phyloP scores from a whole-genome alignment of 495 filamentous ascomycete species.

The Thozetella sp. region DNA sequence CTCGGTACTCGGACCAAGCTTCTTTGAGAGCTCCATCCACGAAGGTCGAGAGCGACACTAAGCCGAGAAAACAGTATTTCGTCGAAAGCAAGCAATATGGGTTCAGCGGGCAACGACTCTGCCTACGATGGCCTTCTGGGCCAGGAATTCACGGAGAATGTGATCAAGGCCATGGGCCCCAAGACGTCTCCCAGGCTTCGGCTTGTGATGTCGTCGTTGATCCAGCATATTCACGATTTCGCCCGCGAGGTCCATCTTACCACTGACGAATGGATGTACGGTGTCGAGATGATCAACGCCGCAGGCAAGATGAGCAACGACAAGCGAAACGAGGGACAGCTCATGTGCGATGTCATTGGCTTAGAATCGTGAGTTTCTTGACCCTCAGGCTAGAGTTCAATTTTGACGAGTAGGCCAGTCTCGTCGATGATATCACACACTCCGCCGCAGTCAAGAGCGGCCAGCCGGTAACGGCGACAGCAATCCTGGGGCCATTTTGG shows the following conservation, averaged over 20 bases:
- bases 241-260: constrained; percentile 39
- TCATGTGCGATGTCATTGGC: constrained; percentile 60
- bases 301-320: constrained; percentile 61
- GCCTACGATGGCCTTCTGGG: neutral
- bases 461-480: constrained; percentile 55
- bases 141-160: constrained; percentile 53
- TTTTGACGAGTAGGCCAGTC: too few species aligned
- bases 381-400: neutral
- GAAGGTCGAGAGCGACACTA: neutral
- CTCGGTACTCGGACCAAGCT: too few species aligned
- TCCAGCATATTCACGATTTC: constrained; percentile 40
- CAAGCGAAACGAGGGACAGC: constrained; percentile 61
- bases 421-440: constrained; percentile 67
- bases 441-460: constrained; percentile 43
- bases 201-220: constrained; percentile 30
- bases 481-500: constrained; percentile 69
- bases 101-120: neutral
- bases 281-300: constrained; percentile 45
- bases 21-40: too few species aligned
- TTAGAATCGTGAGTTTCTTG: constrained; percentile 48
- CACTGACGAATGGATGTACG: constrained; percentile 35
- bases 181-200: constrained; percentile 48
- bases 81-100: neutral
- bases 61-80: neutral
- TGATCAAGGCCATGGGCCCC: constrained; percentile 59